phyloP scores from a whole-genome alignment of 768 basidiomycete species.

The Termitomyces sp. region DNA sequence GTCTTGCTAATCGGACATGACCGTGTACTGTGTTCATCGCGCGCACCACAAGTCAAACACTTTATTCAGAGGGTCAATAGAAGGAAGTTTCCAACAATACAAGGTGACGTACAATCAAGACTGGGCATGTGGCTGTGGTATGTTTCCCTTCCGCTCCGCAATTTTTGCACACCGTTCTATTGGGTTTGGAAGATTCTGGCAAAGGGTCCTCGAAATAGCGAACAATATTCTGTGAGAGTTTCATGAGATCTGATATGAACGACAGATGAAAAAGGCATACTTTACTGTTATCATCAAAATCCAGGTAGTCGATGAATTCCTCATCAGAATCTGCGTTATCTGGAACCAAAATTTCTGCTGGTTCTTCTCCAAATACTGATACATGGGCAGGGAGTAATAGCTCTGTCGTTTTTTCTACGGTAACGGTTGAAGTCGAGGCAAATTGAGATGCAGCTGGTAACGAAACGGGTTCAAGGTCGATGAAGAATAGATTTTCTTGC shows the following conservation, averaged over 20 bases:
- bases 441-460: slow-evolving; percentile 26
- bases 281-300: slow-evolving; percentile 60
- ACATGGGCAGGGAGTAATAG: slow-evolving; percentile 74
- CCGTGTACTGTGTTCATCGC: slow-evolving; percentile 75
- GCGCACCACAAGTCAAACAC: slow-evolving; percentile 81
- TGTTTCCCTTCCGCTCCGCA: slow-evolving; percentile 78
- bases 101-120: slow-evolving; percentile 58
- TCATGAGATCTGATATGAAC: not conserved
- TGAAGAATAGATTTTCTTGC: slow-evolving; percentile 39
- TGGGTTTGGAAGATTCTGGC: slow-evolving; percentile 41
- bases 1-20: slow-evolving; percentile 80
- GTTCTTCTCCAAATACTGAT: slow-evolving; percentile 46
- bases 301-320: slow-evolving; percentile 76
- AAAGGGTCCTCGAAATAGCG: slow-evolving; percentile 64
- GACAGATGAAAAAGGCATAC: slow-evolving; percentile 32
- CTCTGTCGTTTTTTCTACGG: slow-evolving; percentile 20
- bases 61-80: slow-evolving; percentile 24
- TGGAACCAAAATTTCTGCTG: slow-evolving; percentile 47
- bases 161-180: slow-evolving; percentile 65
- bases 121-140: slow-evolving; percentile 63
- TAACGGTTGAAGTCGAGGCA: slow-evolving; percentile 9
- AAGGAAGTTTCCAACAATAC: not conserved
- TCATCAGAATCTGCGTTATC: slow-evolving; percentile 45
- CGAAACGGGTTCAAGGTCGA: slow-evolving; percentile 45
- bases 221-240: slow-evolving; percentile 40